A percentile compares a stretch with the other conserved stretches of the same genome.
Conservation (phyloP, 257 asterid species). For the Misopates orontium region DNA sequence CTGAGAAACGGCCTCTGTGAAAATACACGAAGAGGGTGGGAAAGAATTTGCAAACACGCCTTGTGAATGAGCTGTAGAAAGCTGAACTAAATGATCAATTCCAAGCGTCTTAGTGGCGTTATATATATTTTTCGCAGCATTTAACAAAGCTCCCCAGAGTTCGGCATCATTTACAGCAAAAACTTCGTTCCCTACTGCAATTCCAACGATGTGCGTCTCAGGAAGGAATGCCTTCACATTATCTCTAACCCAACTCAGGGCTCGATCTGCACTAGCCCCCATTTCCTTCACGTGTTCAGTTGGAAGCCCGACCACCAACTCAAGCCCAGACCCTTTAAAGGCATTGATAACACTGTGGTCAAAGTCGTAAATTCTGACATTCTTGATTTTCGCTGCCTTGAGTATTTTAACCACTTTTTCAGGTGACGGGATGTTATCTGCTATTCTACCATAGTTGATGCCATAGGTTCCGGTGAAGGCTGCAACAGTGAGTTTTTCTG, state of each 20-base stretch:
- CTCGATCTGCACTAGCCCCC: slow-evolving; percentile 66
- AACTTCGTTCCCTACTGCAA: slow-evolving; percentile 86
- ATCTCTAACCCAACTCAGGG: slow-evolving; percentile 82
- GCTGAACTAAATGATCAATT: slow-evolving; percentile 58
- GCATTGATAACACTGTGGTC: slow-evolving; percentile 83
- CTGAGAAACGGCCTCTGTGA: slow-evolving; percentile 61
- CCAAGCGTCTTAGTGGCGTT: slow-evolving; percentile 70
- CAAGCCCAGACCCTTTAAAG: slow-evolving; percentile 83
- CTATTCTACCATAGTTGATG: slow-evolving; percentile 90
- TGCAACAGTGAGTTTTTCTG: slow-evolving; percentile 41
- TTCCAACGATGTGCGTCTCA: slow-evolving; percentile 79
- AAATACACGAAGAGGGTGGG: slow-evolving; percentile 90
- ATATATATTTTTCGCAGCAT: slow-evolving; percentile 72
- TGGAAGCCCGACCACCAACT: slow-evolving; percentile 83
- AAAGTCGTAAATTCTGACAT: slow-evolving; percentile 80
- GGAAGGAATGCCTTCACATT: slow-evolving; percentile 84
- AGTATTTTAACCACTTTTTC: slow-evolving; percentile 78
- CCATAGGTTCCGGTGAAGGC: slow-evolving; percentile 96
- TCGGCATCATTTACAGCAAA: slow-evolving; percentile 57
- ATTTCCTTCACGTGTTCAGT: slow-evolving; percentile 68
- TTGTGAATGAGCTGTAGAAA: slow-evolving; percentile 80
- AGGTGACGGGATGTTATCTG: slow-evolving; percentile 92
- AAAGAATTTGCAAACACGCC: slow-evolving; percentile 71
- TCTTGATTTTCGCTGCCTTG: slow-evolving; percentile 81
- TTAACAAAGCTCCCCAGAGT: slow-evolving; percentile 53